Evolutionary conservation across 1,284 basidiomycete species (phyloP).

Genomic region (Cutaneotrichosporon mucoides): DNA sequence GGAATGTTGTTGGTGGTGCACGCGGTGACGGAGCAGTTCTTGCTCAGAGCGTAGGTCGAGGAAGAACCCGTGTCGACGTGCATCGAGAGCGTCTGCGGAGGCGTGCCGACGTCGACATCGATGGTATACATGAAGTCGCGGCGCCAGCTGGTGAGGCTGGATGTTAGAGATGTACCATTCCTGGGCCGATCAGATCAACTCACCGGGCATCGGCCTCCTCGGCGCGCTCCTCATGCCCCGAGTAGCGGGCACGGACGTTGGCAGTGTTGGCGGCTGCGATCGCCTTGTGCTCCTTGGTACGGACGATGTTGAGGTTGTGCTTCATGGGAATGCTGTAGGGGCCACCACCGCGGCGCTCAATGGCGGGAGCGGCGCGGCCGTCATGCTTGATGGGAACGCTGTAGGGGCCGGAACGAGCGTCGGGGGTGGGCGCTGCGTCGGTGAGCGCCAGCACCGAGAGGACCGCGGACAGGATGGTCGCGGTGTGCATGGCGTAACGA

Average conservation of each 20-base stretch:
- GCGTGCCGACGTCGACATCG: slow-evolving; percentile 45
- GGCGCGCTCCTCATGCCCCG: not conserved
- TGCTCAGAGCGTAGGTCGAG: slow-evolving; percentile 47
- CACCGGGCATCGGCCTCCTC: not conserved
- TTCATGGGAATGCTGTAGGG: not conserved
- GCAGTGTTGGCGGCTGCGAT: not conserved
- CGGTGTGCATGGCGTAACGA: not conserved
- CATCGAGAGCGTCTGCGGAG: slow-evolving; percentile 51
- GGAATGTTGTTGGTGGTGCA: slow-evolving; percentile 27
- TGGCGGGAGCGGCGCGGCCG: not conserved
- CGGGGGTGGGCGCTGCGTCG: not conserved
- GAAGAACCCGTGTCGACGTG: slow-evolving; percentile 54
- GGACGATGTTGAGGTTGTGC: not conserved
- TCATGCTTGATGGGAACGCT: not conserved
- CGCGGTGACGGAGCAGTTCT: slow-evolving; percentile 23
- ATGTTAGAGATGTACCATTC: not conserved
- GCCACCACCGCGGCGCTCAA: not conserved
- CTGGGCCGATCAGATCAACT: not conserved
- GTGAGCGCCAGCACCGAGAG: not conserved
- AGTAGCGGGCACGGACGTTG: not conserved
- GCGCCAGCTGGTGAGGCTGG: slow-evolving; percentile 10
- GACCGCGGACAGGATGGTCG: not conserved
- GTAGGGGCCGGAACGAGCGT: not conserved
- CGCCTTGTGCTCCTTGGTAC: not conserved
- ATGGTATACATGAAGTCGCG: slow-evolving; percentile 35